These are phyloP conservation scores for Pleurotus pulmonarius DNA, from an alignment of 768 basidiomycete species.

Conservation along the genomic window DNA sequence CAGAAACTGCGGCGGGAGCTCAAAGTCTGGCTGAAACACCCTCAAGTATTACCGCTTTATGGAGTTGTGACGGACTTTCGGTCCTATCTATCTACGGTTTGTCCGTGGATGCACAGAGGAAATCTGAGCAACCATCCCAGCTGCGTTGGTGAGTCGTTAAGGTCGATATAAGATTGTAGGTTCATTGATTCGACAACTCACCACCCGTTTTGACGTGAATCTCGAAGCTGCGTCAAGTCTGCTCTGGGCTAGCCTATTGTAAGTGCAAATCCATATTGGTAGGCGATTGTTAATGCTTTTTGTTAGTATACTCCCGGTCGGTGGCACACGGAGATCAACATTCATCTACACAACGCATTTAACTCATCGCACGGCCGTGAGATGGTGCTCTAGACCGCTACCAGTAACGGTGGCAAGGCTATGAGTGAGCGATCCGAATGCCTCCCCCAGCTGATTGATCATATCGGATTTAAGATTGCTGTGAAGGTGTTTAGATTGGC, in stretches of 20 bases:
- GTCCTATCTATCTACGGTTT: conserved; percentile 5
- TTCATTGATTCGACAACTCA: no score
- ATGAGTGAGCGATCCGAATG: no score
- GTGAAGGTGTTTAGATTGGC: no score
- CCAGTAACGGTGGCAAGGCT: no score
- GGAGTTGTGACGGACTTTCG: background rate
- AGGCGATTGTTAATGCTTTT: background rate
- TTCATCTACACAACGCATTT: background rate
- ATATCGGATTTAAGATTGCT: no score
- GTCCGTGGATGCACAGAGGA: conserved; percentile 4
- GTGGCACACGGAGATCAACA: conserved; percentile 2
- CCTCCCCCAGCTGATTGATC: no score
- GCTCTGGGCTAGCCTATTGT: background rate
- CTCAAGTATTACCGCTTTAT: background rate
- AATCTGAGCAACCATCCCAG: background rate
- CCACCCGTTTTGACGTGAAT: background rate
- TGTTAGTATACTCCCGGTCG: background rate
- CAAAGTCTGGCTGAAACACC: background rate
- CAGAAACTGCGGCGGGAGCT: background rate
- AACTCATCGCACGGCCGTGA: background rate
- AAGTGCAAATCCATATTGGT: background rate
- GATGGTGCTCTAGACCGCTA: background rate
- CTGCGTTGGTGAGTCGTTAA: background rate
- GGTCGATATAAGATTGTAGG: background rate
- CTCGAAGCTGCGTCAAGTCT: background rate